Percentiles rank a stretch among this genome's conserved stretches.
These are phyloP conservation scores for Hypericum perforatum DNA, from an alignment of 345 rosid species.

Conservation along the genomic window DNA sequence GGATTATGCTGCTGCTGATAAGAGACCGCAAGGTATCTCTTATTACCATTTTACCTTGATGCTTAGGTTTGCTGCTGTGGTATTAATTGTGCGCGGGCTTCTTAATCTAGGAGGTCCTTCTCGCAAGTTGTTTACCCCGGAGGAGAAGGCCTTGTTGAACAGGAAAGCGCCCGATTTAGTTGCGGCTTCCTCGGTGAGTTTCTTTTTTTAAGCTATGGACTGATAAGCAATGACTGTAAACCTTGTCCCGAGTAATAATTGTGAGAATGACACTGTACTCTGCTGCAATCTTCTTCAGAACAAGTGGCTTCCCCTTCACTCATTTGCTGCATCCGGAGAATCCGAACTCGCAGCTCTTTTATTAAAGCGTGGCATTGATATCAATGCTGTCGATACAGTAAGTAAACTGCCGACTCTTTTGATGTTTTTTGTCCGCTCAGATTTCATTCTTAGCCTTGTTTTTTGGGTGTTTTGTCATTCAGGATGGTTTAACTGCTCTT, in stretches of 20 bases:
- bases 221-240: not conserved
- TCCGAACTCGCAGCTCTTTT: slow-evolving; percentile 62
- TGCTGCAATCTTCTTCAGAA: slow-evolving; percentile 20
- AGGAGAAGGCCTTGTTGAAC: slow-evolving; percentile 72
- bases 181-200: slow-evolving; percentile 72
- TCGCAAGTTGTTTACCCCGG: slow-evolving; percentile 60
- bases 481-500: slow-evolving; percentile 80
- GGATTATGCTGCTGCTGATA: slow-evolving; percentile 43
- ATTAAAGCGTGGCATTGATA: slow-evolving; percentile 69
- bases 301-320: slow-evolving; percentile 81
- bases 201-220: not conserved
- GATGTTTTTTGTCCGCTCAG: not conserved
- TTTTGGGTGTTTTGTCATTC: slow-evolving; percentile 11
- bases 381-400: slow-evolving; percentile 73
- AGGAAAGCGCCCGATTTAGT: slow-evolving; percentile 58
- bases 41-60: not conserved
- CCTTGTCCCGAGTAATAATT: not conserved
- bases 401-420: slow-evolving; percentile 3
- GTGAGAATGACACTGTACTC: not conserved
- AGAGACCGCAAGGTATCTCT: slow-evolving; percentile 45
- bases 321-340: slow-evolving; percentile 88
- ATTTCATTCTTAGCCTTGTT: not conserved
- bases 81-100: not conserved
- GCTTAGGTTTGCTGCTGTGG: not conserved
- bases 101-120: slow-evolving; percentile 29